phyloP scores from a whole-genome alignment of 352 stramenopile genomes.

The Phytophthora idaei region DNA sequence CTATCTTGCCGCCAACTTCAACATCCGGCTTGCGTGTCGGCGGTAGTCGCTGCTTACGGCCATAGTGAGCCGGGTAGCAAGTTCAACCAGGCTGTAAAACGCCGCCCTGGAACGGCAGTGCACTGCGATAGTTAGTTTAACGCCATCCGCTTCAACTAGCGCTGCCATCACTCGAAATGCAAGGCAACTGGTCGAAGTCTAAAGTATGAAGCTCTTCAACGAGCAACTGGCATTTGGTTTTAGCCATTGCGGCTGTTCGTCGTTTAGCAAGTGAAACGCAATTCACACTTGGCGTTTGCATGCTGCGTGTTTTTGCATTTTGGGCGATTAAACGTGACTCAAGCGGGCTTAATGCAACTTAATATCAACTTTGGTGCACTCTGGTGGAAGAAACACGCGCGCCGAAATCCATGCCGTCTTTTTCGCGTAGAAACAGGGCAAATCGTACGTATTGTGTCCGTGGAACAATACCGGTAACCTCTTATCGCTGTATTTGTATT shows the following conservation, averaged over 20 bases:
- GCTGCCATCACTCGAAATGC: slow-evolving; percentile 32
- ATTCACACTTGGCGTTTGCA: slow-evolving; percentile 23
- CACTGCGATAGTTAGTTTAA: slow-evolving; percentile 19
- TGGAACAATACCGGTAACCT: too few species aligned
- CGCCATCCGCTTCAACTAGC: slow-evolving; percentile 20
- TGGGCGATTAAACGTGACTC: slow-evolving; percentile 15
- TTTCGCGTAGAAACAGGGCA: background rate
- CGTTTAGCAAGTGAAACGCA: slow-evolving; percentile 25
- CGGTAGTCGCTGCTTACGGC: slow-evolving; percentile 7
- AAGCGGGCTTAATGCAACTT: slow-evolving; percentile 9
- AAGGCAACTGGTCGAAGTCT: slow-evolving; percentile 6
- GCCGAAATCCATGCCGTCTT: slow-evolving; percentile 7
- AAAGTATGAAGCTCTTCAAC: slow-evolving; percentile 20
- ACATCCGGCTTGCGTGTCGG: slow-evolving; percentile 25
- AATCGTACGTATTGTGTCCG: background rate
- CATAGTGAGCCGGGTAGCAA: slow-evolving; percentile 22
- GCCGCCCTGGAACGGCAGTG: background rate
- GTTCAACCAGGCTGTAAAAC: slow-evolving; percentile 27
- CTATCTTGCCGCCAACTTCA: slow-evolving; percentile 31
- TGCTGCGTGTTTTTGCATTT: slow-evolving; percentile 32
- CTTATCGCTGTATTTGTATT: too few species aligned
- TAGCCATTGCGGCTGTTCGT: slow-evolving; percentile 16
- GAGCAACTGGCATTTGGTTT: slow-evolving; percentile 11
- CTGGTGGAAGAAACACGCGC: slow-evolving; percentile 12
- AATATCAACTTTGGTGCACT: slow-evolving; percentile 4